Conservation (phyloP, 768 basidiomycete genomes). For the Cyathus striatus region DNA sequence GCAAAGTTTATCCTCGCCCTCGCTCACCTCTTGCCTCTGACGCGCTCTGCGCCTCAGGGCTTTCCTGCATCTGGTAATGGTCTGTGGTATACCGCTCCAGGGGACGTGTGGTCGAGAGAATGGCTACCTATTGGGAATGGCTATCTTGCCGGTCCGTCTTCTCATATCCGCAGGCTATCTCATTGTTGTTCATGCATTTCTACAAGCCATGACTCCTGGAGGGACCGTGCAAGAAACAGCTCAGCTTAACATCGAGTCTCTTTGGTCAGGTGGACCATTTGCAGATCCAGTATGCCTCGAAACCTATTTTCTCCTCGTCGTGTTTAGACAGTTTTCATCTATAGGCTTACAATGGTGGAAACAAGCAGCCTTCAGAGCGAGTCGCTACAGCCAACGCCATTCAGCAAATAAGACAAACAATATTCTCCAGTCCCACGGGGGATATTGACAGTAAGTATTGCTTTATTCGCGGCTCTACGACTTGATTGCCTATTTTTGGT, state of each 20-base stretch:
- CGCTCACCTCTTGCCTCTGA: slow-evolving; percentile 10
- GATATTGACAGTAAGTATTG: slow-evolving; percentile 46
- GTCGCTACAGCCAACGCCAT: slow-evolving; percentile 40
- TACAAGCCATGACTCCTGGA: slow-evolving; percentile 59
- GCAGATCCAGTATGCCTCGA: slow-evolving; percentile 53
- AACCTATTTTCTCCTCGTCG: not conserved
- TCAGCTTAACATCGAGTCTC: slow-evolving; percentile 70
- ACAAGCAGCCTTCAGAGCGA: slow-evolving; percentile 43
- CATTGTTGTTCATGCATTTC: not conserved
- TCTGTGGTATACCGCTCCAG: slow-evolving; percentile 60
- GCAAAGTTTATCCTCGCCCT: slow-evolving; percentile 16
- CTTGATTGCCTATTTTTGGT: slow-evolving; percentile 4
- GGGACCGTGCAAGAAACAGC: slow-evolving; percentile 54
- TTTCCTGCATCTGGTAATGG: slow-evolving; percentile 74
- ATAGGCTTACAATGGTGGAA: slow-evolving; percentile 69
- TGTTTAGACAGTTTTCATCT: not conserved
- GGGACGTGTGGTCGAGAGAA: slow-evolving; percentile 50
- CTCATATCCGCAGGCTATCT: not conserved
- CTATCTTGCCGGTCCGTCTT: slow-evolving; percentile 50
- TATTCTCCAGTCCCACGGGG: slow-evolving; percentile 56
- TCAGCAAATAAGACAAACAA: slow-evolving; percentile 46
- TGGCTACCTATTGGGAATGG: slow-evolving; percentile 74
- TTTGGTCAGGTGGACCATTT: slow-evolving; percentile 76
- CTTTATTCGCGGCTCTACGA: not conserved
- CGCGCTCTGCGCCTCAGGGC: slow-evolving; percentile 26